A percentile compares a stretch with the other conserved stretches of the same genome.
Conservation (phyloP, 495 filamentous ascomycete genomes). For the Aspergillus diversus region DNA sequence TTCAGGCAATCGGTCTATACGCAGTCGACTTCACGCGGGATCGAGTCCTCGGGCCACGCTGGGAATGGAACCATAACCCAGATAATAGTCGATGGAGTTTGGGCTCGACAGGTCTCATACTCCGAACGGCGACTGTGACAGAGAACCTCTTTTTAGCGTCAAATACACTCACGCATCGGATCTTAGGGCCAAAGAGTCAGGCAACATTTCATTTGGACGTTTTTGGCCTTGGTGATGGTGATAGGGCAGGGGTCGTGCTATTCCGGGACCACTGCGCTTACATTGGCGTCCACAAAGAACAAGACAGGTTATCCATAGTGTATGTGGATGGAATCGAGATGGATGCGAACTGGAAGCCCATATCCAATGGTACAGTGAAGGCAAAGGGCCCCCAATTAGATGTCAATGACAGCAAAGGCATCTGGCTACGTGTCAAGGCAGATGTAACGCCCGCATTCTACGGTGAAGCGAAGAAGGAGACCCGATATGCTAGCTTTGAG, state of each 20-base stretch:
- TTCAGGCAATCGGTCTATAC: background rate
- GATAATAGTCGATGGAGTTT: conserved; percentile 38
- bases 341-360: conserved; percentile 45
- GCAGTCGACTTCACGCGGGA: conserved; percentile 13
- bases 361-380: conserved; percentile 39
- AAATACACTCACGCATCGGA: conserved; percentile 61
- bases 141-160: conserved; percentile 54
- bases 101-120: conserved; percentile 35
- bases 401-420: background rate
- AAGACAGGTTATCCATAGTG: conserved; percentile 24
- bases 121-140: conserved; percentile 56
- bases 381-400: conserved; percentile 29
- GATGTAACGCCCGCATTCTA: conserved; percentile 40
- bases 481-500: conserved; percentile 39
- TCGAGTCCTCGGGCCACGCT: conserved; percentile 40
- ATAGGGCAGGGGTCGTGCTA: conserved; percentile 51
- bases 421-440: conserved; percentile 49
- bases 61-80: conserved; percentile 69
- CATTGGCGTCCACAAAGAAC: conserved; percentile 48
- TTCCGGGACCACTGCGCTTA: conserved; percentile 57
- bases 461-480: background rate
- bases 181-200: conserved; percentile 47
- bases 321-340: conserved; percentile 27
- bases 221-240: conserved; percentile 51
- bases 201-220: conserved; percentile 54